Percentiles rank a stretch among this genome's conserved stretches.
phyloP scores from a whole-genome alignment of 805 yeast species.

The Komagataella phaffii region DNA sequence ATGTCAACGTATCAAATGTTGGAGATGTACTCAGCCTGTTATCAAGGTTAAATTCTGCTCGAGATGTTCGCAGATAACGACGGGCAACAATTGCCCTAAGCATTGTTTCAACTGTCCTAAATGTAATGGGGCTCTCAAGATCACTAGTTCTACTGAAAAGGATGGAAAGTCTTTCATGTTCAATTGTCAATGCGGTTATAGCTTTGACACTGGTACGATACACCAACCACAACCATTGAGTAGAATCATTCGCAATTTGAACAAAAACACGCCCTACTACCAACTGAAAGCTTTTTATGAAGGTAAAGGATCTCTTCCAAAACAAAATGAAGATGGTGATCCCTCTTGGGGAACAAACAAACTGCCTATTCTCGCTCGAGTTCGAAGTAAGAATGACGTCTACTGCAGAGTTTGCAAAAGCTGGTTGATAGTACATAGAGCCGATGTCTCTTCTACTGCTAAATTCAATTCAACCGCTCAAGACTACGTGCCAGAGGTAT shows the following conservation, averaged over 20 bases:
- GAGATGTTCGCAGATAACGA: slow-evolving; percentile 9
- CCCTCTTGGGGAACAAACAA: not conserved
- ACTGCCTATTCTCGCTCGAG: not conserved
- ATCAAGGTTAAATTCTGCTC: slow-evolving; percentile 14
- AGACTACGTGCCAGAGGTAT: not conserved
- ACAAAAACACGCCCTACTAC: not conserved
- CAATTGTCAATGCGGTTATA: slow-evolving; percentile 23
- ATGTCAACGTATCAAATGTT: slow-evolving; percentile 16
- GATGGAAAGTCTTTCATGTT: slow-evolving; percentile 24
- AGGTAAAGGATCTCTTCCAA: not conserved
- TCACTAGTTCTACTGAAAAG: slow-evolving; percentile 5
- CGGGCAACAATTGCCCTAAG: slow-evolving; percentile 11
- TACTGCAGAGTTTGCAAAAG: not conserved
- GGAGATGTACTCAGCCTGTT: slow-evolving; percentile 12
- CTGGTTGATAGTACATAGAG: not conserved
- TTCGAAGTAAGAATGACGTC: not conserved
- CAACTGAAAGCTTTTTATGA: not conserved
- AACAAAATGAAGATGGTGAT: not conserved
- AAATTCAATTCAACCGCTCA: not conserved
- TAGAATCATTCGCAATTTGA: slow-evolving; percentile 10
- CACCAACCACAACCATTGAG: slow-evolving; percentile 26
- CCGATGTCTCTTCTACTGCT: not conserved
- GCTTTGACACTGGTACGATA: slow-evolving; percentile 21
- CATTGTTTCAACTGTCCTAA: slow-evolving; percentile 22
- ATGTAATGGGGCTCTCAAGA: slow-evolving; percentile 10